Conservation (phyloP, 2,329 filamentous ascomycete species). For the Amauroascus niger region DNA sequence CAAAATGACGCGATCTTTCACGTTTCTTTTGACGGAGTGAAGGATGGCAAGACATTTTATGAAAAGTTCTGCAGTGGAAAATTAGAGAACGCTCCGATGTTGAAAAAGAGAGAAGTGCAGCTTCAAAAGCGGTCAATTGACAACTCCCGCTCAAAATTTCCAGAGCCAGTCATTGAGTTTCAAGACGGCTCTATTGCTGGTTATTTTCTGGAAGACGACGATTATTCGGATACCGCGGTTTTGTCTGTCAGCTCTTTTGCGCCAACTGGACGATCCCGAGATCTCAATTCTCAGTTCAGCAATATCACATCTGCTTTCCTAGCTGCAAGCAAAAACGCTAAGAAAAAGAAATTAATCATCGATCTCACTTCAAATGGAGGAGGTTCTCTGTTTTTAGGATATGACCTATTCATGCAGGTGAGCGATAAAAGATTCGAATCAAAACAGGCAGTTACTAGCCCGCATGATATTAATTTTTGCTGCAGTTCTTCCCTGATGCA, state of each 20-base stretch:
- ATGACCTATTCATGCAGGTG: conserved; percentile 43
- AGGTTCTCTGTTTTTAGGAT: conserved; percentile 42
- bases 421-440: not conserved
- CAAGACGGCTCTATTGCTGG: conserved; percentile 32
- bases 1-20: conserved; percentile 21
- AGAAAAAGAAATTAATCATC: conserved; percentile 54
- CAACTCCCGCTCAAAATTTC: conserved; percentile 24
- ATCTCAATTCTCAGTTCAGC: conserved; percentile 26
- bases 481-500: conserved; percentile 40
- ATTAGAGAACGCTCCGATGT: conserved; percentile 11
- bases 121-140: conserved; percentile 11
- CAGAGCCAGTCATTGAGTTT: conserved; percentile 31
- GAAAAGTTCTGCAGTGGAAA: conserved; percentile 27
- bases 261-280: conserved; percentile 5
- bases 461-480: not conserved
- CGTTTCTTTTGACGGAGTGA: conserved; percentile 28
- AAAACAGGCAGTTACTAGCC: not conserved
- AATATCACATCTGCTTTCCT: conserved; percentile 39
- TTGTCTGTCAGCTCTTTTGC: conserved; percentile 37
- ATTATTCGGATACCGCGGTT: conserved; percentile 36
- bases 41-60: conserved; percentile 35
- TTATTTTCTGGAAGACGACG: conserved; percentile 36
- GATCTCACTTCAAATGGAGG: conserved; percentile 55
- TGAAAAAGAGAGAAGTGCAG: conserved; percentile 10
- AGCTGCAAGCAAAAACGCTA: conserved; percentile 35